These are phyloP conservation scores for Pythium brassicae DNA, from an alignment of 352 stramenopile species.

Conservation along the genomic window DNA sequence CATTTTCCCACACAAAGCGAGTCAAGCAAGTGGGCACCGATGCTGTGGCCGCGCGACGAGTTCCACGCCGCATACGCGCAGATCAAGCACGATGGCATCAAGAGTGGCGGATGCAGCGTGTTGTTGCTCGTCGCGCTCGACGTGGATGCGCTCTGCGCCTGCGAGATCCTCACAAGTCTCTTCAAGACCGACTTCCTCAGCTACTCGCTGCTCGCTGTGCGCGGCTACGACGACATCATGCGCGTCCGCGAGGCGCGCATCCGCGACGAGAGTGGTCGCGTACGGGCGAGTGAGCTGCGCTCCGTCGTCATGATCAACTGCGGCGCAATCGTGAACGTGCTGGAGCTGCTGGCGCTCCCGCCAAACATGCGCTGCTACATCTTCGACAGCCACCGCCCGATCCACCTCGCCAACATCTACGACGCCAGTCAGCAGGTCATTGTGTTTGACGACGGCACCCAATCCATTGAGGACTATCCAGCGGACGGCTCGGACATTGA, in stretches of 20 bases:
- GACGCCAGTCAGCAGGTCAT: constrained; percentile 72
- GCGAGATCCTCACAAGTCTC: constrained; percentile 89
- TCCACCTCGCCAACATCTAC: constrained; percentile 97
- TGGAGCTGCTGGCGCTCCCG: constrained; percentile 72
- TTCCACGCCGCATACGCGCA: constrained; percentile 83
- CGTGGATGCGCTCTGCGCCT: constrained; percentile 93
- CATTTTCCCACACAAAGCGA: background rate
- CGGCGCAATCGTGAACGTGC: constrained; percentile 91
- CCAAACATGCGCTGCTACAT: constrained; percentile 88
- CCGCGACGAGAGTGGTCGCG: constrained; percentile 32
- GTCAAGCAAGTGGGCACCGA: constrained; percentile 11
- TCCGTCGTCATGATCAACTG: constrained; percentile 95
- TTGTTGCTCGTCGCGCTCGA: constrained; percentile 93
- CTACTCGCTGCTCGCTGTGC: constrained; percentile 70
- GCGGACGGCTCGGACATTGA: constrained; percentile 82
- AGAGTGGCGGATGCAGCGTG: constrained; percentile 72
- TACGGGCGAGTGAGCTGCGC: constrained; percentile 58
- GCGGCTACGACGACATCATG: constrained; percentile 83
- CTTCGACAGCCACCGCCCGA: constrained; percentile 93
- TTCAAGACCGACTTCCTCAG: constrained; percentile 74
- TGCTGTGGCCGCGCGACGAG: constrained; percentile 84
- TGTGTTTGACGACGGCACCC: constrained; percentile 76
- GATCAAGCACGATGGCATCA: constrained; percentile 75
- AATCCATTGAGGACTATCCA: constrained; percentile 68
- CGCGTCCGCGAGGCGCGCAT: constrained; percentile 69